Evolutionary conservation across 2,329 filamentous ascomycete genomes (phyloP), one percentile per base, ranked within the genome.

Genomic region (Coccinonectria pachysandricola): DNA sequence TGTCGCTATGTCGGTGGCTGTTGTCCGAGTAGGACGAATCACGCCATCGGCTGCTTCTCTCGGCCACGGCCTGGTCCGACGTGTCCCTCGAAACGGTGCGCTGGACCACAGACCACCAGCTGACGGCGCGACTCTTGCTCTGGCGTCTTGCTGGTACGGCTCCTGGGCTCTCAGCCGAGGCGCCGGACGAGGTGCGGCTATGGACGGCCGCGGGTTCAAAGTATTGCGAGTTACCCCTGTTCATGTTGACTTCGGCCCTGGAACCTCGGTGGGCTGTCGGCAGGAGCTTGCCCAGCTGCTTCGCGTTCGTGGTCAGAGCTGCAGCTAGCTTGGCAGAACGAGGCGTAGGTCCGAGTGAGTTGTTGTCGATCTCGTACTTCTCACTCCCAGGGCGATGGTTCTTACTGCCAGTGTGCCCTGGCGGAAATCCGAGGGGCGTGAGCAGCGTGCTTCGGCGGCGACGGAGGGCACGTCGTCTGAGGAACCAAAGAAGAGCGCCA

Each of bases 151-250:
- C 8, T 29, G 18, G 21, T 24, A 29, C 18, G 42, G 30, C n/a
- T 29, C 12, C 14, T 23, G 5, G 8, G 8, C 15, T 15, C 27
- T 14, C 12, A 10, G 7, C 17, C 17, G 17, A 19, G 17, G 26
- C 32, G 19, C 36, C 40, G 7, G 59, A 59, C 23, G 52, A 54
- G 22, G 49, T 56, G 16, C 57, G 55, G 32, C 56, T 62, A 35
- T 61, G 59, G 15, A 45, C 44, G 8, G 35, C 33, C 26, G 38
- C 31, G 2, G 46, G 29, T 13, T 57, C 52, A 32, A 59, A 52
- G 34, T 66, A 69, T 37, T 71, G 68, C 7, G 68, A 69, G 37
- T 64, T 67, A 6, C 65, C 64, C 24, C 64, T 54, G 45, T 71
- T 60, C 35, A 70, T 54, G 30, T 70, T 61, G 15, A 70, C 59